A percentile compares a stretch with the other conserved stretches of the same genome.
These are phyloP conservation scores for Actinidia polygama DNA, from an alignment of 179 eudicot species.

Conservation along the genomic window DNA sequence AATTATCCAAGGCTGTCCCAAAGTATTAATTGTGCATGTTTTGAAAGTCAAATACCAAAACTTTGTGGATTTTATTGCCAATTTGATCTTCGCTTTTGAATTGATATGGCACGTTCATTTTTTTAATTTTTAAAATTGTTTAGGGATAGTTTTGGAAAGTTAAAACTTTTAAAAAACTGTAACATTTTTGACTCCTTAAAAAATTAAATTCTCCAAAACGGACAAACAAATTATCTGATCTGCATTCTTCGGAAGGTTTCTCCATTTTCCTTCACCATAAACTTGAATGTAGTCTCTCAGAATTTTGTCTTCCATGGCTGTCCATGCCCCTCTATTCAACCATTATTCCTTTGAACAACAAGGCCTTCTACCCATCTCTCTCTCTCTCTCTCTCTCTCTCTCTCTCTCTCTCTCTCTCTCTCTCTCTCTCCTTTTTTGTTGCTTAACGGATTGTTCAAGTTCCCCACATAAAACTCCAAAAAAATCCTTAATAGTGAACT, in stretches of 20 bases:
- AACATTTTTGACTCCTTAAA: no score
- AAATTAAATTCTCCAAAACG: no score
- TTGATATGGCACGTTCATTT: no score
- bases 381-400: background rate
- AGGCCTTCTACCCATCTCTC: slow-evolving; percentile 22
- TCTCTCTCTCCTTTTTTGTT: background rate
- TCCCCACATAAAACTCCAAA: background rate
- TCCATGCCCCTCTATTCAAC: slow-evolving; percentile 26
- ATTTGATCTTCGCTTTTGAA: no score
- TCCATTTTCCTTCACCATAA: slow-evolving; percentile 27
- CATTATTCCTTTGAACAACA: slow-evolving; percentile 22
- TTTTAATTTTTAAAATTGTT: no score
- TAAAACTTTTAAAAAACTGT: no score
- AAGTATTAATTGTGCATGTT: no score
- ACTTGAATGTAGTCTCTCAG: slow-evolving; percentile 14
- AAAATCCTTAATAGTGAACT: background rate
- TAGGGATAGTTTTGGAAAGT: no score
- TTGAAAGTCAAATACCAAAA: no score
- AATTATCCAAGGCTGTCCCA: no score
- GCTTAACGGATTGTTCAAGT: background rate
- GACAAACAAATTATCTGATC: no score
- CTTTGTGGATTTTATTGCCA: no score
- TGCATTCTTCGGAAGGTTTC: slow-evolving; percentile 21
- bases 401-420: background rate
- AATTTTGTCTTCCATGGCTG: slow-evolving; percentile 20